These are phyloP conservation scores for Colletotrichum sp. DNA, from an alignment of 2,329 filamentous ascomycete species.

Conservation along the genomic window DNA sequence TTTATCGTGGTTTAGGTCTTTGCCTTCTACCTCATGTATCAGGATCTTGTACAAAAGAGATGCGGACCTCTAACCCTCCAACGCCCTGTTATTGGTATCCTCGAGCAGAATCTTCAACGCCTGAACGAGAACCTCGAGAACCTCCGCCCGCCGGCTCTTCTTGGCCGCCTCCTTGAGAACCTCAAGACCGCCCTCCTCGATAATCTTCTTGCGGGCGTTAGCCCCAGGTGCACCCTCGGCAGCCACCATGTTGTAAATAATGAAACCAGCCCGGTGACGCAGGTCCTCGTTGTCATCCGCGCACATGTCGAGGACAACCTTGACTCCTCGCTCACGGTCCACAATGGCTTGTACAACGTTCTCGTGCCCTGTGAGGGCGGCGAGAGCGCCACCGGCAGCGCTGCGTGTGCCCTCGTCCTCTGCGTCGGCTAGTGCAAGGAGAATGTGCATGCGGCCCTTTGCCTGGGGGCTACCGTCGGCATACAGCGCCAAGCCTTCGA, in stretches of 20 bases:
- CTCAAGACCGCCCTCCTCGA: conserved; percentile 68
- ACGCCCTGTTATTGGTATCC: conserved; percentile 22
- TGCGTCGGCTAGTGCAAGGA: conserved; percentile 87
- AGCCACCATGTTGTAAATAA: conserved; percentile 74
- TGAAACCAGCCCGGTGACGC: conserved; percentile 76
- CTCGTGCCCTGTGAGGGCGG: conserved; percentile 82
- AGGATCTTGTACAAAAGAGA: background rate
- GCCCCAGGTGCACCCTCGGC: conserved; percentile 70
- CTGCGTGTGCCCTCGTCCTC: conserved; percentile 80
- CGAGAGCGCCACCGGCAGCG: conserved; percentile 87
- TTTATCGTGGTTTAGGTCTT: background rate
- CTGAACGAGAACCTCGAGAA: conserved; percentile 74
- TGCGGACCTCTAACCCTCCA: background rate
- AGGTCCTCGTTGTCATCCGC: conserved; percentile 74
- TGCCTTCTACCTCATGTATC: conserved; percentile 7
- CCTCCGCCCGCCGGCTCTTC: conserved; percentile 70
- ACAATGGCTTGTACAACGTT: conserved; percentile 75
- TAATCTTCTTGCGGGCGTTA: conserved; percentile 64
- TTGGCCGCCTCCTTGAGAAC: conserved; percentile 73
- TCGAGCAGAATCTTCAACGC: conserved; percentile 72
- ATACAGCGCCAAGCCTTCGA: conserved; percentile 71
- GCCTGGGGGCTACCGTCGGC: conserved; percentile 72
- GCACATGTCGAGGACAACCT: conserved; percentile 82
- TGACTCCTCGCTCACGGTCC: conserved; percentile 72
- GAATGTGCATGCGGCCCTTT: conserved; percentile 76